Base-by-base conservation (phyloP, 192 early-diverging fungal genomes). In the Lobulomyces angularis region DNA sequence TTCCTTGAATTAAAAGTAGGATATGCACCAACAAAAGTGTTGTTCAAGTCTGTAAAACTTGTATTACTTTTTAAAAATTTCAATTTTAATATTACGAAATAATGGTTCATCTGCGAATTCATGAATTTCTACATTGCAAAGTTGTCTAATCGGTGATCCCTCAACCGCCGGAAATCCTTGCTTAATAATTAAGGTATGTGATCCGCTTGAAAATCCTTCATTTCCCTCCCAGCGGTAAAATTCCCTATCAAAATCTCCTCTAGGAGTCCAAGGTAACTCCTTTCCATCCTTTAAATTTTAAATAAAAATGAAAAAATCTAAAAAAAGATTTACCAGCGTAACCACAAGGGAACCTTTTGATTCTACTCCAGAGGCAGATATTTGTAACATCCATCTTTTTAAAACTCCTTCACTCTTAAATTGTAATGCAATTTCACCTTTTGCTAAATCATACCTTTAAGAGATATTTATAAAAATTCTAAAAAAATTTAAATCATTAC, bases 301-400 rank as follows among this genome's bases (percentile, higher is more conserved):
- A 20, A 26, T 8, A 19, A 48, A 27, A 26, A 32, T 7, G 8
- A 43, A 6, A 43, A 8, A 7, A 8, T 8, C 8, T 8, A n/a
- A 6, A 21, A 8, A 25, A 43, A 7, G 7, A 8, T 7, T 31
- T 25, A 28, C 7, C 27, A 30, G 6, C 6, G 9, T n/a, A 8
- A 19, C 8, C 8, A 46, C 58, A n/a, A 55, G 59, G 7, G 51
- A 55, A 9, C 51, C 62, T 25, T 56, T 53, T 0, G 50, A 51
- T n/a, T 69, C 69, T 1, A 77, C 65, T 16, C 74, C 74, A 0
- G 67, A 71, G 9, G 70, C 62, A 6, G 64, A 65, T 25, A 77
- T 69, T 49, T 71, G 46, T 36, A 77, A 48, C 7, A 23, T 36
- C 71, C 71, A 77, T 11, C 71, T 61, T 31, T 58, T 43, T 22